Base-by-base conservation (phyloP, 1,284 basidiomycete species). In the Phenoliferia sp. region DNA sequence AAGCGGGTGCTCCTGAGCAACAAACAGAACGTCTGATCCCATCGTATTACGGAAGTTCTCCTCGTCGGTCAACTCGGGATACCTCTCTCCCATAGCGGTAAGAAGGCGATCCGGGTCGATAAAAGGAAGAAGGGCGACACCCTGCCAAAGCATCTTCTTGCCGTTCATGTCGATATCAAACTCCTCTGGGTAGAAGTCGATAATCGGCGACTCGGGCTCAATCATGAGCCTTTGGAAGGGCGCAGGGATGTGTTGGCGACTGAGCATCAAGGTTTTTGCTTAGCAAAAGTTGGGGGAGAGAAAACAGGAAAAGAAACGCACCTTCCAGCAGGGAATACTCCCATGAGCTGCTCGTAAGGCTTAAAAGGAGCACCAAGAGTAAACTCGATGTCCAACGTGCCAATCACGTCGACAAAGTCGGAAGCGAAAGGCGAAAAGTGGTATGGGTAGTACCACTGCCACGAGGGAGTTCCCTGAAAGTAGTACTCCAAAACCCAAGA, bases 151-250 rank as follows among this genome's bases (percentile, higher is more conserved):
- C 94, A 99, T 98, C 81, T 92, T 93, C 81, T 99, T 99, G 70
- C 96, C 96, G 77, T 99, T 99, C 96, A 99, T 99, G 80, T 99
- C 96, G 76, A 99, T 90, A 74, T 94, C 86, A 79, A 99, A 99
- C 26, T 89, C 87, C 6, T 84, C 77, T 0, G 96, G 96, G 65
- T 76, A 74, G 81, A 98, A 99, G 78, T 99, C 96, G 72, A 93
- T 87, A 78, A 98, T 97, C 2, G 93, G 91, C 0, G 94, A 98
- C 50, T 90, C 86, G 61, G 88, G 84, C 3, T 90, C 85, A 5
- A 84, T 87, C 96, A 99, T 99, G 55, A 99, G 85, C 7, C 82
- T 79, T 60, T 97, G 95, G 83, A 96, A 94, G 0, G 87, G 84
- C 33, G 83, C 78, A 0, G 96, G 96, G 62, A 99, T 92, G 77